phyloP scores from a whole-genome alignment of 73 alveolate species.

The Paramecium tetraurelia region DNA sequence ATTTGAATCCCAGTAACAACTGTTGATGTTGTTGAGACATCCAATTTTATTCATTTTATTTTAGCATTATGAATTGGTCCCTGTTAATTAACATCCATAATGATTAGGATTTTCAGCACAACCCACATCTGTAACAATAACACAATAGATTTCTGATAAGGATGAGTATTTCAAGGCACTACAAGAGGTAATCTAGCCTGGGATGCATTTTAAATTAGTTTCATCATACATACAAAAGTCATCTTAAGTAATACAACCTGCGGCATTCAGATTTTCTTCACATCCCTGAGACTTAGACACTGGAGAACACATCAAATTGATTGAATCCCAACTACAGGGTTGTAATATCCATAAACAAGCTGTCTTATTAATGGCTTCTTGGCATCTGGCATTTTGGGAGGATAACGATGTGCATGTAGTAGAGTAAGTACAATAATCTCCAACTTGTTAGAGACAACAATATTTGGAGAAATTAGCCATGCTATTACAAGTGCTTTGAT shows the following conservation, averaged over 20 bases:
- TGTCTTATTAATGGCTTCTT: background rate
- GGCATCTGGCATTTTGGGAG: background rate
- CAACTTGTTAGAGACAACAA: background rate
- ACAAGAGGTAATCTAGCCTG: background rate
- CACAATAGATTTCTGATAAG: background rate
- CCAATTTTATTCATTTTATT: background rate
- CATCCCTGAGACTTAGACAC: background rate
- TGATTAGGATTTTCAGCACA: background rate
- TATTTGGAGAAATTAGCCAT: background rate
- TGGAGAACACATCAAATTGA: background rate
- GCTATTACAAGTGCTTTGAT: background rate
- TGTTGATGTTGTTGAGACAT: background rate
- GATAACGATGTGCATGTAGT: background rate
- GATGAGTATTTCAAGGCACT: background rate
- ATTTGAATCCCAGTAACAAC: background rate
- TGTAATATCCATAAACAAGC: background rate
- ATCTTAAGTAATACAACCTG: background rate
- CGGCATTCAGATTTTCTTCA: background rate
- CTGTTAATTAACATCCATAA: background rate
- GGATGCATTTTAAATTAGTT: background rate
- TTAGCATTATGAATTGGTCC: background rate
- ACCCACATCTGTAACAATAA: background rate
- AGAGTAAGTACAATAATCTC: background rate
- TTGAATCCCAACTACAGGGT: background rate
- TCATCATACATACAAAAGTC: background rate